These are phyloP conservation scores for Asterophora parasitica DNA, from an alignment of 768 basidiomycete genomes.

Conservation along the genomic window DNA sequence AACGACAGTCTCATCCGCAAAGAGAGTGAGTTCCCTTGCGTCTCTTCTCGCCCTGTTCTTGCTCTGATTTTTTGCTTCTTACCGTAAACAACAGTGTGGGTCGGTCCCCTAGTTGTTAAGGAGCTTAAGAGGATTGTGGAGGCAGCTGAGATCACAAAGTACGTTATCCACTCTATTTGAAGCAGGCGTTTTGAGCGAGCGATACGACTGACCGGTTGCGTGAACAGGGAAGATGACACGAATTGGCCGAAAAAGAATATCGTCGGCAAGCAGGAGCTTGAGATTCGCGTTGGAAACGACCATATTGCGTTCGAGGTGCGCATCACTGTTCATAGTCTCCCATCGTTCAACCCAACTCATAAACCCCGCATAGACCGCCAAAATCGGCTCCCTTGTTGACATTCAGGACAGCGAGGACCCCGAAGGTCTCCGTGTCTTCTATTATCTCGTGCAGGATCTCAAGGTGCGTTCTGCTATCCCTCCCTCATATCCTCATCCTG, in stretches of 20 bases:
- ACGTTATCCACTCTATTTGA: conserved; percentile 21
- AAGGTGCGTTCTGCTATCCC: conserved; percentile 50
- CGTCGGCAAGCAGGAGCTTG: conserved; percentile 96
- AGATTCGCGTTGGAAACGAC: conserved; percentile 89
- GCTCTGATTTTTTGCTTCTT: not conserved
- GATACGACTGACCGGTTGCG: not conserved
- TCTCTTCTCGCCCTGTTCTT: not conserved
- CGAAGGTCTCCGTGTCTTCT: conserved; percentile 95
- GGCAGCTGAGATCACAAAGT: conserved; percentile 94
- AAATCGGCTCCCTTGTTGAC: conserved; percentile 95
- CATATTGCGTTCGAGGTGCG: conserved; percentile 95
- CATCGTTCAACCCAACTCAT: not conserved
- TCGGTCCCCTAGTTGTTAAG: conserved; percentile 86
- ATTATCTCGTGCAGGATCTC: conserved; percentile 97
- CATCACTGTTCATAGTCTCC: conserved; percentile 2
- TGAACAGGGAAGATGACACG: conserved; percentile 87
- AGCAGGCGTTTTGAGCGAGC: too few relatives aligned
- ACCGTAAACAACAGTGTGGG: conserved; percentile 65
- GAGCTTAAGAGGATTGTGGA: conserved; percentile 94
- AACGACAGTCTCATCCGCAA: conserved; percentile 97
- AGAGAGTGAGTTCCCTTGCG: conserved; percentile 72
- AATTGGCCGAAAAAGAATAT: conserved; percentile 99
- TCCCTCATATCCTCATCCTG: not conserved
- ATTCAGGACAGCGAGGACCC: conserved; percentile 97
- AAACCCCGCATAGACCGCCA: conserved; percentile 68